These are phyloP conservation scores for Fragilaria radians DNA, from an alignment of 108 stramenopile species.

Conservation along the genomic window DNA sequence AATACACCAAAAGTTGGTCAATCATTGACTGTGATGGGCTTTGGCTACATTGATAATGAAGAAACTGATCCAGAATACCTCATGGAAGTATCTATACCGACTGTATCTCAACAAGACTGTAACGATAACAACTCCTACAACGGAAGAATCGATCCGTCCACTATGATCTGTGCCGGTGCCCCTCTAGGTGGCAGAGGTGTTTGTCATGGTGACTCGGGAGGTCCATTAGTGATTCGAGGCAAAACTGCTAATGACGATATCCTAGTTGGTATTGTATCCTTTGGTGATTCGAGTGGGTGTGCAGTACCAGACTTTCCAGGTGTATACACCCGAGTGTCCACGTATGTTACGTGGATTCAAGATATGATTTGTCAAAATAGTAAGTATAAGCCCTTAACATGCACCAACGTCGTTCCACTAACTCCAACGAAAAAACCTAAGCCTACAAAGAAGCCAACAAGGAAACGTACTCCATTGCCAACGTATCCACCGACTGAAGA, in stretches of 20 bases:
- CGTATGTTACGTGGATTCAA: neutral
- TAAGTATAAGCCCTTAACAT: no score
- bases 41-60: constrained; percentile 7
- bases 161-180: constrained; percentile 13
- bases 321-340: neutral
- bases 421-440: no score
- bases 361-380: no score
- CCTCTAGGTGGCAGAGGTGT: neutral
- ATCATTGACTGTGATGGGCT: constrained; percentile 3
- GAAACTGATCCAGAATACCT: constrained; percentile 1
- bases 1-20: constrained; percentile 4
- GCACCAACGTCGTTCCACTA: no score
- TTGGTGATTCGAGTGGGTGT: neutral
- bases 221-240: constrained; percentile 15
- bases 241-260: neutral
- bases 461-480: no score
- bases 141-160: neutral
- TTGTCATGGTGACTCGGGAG: constrained; percentile 17
- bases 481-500: no score
- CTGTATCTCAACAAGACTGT: constrained; percentile 19
- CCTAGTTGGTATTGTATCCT: neutral
- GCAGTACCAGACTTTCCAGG: neutral
- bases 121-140: neutral
- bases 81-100: constrained; percentile 13
- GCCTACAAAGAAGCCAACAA: no score